Conservation (phyloP, 2,329 filamentous ascomycete species). For the Colletotrichum shisoi region DNA sequence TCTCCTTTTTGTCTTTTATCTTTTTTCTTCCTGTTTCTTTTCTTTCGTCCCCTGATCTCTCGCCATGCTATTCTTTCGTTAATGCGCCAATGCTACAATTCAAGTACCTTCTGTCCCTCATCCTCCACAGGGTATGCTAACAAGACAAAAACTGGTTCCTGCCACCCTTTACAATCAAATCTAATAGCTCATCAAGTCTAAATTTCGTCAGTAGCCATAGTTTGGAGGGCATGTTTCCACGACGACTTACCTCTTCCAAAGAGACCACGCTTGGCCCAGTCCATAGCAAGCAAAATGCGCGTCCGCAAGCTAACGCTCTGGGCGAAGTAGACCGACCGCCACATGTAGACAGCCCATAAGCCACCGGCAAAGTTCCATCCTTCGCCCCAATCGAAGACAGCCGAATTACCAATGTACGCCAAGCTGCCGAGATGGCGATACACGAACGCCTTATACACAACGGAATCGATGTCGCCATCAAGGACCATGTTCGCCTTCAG, state of each 20-base stretch:
- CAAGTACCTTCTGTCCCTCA: conserved; percentile 9
- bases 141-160: conserved; percentile 19
- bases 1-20: not conserved
- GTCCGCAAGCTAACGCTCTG: conserved; percentile 95
- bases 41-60: not conserved
- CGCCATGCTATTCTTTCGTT: not conserved
- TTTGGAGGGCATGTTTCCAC: not conserved
- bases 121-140: conserved; percentile 32
- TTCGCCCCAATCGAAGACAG: conserved; percentile 86
- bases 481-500: conserved; percentile 80
- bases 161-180: not conserved
- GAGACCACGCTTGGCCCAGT: conserved; percentile 95
- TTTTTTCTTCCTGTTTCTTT: too few species aligned
- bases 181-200: conserved; percentile 51
- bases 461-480: conserved; percentile 90
- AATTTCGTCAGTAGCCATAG: conserved; percentile 16
- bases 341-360: conserved; percentile 91
- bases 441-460: conserved; percentile 92
- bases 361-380: conserved; percentile 83
- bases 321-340: conserved; percentile 96
- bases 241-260: conserved; percentile 86
- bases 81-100: not conserved
- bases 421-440: conserved; percentile 91
- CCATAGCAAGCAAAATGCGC: conserved; percentile 89
- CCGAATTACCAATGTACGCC: conserved; percentile 95